These are phyloP conservation scores for Triticum turgidum DNA, from an alignment of 176 grass and related monocot species.

Conservation along the genomic window DNA sequence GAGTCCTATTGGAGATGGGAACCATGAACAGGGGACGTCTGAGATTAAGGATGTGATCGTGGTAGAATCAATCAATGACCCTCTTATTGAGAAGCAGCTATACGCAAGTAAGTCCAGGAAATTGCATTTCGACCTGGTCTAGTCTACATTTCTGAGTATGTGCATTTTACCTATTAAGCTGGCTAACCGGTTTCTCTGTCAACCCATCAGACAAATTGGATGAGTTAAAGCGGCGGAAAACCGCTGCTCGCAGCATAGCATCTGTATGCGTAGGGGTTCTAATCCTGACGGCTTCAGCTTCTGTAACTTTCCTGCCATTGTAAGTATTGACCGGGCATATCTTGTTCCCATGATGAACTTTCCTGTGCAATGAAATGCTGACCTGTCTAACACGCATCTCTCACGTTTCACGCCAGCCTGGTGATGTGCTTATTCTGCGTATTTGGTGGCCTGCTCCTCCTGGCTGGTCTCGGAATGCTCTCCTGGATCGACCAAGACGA, in stretches of 20 bases:
- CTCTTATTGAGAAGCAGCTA: constrained; percentile 64
- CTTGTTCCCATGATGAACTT: too few relatives aligned
- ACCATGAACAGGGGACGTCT: constrained; percentile 26
- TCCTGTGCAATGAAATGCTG: not conserved
- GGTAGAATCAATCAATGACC: constrained; percentile 41
- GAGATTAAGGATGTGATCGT: constrained; percentile 47
- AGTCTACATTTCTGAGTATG: constrained; percentile 4
- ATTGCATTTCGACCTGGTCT: not conserved
- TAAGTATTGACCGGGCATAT: constrained; percentile 34
- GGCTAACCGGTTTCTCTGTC: not conserved
- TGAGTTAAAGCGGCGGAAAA: constrained; percentile 58
- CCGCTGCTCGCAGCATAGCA: constrained; percentile 73
- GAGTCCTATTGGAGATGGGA: constrained; percentile 32
- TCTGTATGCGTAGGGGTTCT: constrained; percentile 67
- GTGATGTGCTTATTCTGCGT: constrained; percentile 41
- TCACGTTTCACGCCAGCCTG: not conserved
- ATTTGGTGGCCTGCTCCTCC: constrained; percentile 59
- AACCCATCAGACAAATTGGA: constrained; percentile 51
- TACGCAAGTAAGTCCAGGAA: constrained; percentile 49
- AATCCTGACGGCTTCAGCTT: constrained; percentile 68
- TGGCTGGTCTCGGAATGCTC: constrained; percentile 50
- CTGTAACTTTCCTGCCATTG: constrained; percentile 62
- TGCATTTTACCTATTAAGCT: not conserved
- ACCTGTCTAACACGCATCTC: constrained; percentile 10
- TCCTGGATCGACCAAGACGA: constrained; percentile 82